These are phyloP conservation scores for Alternaria metachromatica DNA, from an alignment of 2,329 filamentous ascomycete genomes.

Conservation along the genomic window DNA sequence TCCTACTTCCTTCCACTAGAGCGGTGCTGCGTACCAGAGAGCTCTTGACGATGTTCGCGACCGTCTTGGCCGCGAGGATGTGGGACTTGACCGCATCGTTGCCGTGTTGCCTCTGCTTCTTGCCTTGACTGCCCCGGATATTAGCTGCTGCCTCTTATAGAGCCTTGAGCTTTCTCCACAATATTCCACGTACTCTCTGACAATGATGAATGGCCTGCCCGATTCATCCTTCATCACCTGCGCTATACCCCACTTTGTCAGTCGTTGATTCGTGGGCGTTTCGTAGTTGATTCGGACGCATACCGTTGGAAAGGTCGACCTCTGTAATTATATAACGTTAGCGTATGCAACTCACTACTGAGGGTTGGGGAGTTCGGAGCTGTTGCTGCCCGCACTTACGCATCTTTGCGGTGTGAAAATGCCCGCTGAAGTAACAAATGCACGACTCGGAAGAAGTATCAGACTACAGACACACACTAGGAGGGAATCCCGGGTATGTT, in stretches of 20 bases:
- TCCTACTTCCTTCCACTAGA: not conserved
- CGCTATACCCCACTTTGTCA: constrained; percentile 53
- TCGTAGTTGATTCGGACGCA: constrained; percentile 18
- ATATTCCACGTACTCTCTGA: constrained; percentile 79
- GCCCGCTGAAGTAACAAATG: constrained; percentile 13
- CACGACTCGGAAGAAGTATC: constrained; percentile 1
- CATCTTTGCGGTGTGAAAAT: constrained; percentile 46
- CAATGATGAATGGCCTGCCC: constrained; percentile 95
- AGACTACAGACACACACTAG: constrained; percentile 7
- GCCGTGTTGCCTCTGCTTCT: constrained; percentile 95
- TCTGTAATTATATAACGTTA: constrained; percentile 59
- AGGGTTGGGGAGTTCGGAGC: constrained; percentile 12
- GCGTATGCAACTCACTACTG: constrained; percentile 8
- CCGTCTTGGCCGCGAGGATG: constrained; percentile 93
- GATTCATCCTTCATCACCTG: constrained; percentile 95
- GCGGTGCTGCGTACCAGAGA: constrained; percentile 67
- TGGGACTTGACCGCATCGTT: constrained; percentile 98
- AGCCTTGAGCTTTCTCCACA: constrained; percentile 4
- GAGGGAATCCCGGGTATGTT: constrained; percentile 10
- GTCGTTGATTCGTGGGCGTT: constrained; percentile 19
- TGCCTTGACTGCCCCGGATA: constrained; percentile 74
- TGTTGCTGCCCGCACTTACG: constrained; percentile 39
- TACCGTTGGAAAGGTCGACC: constrained; percentile 85
- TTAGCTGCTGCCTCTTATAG: constrained; percentile 29
- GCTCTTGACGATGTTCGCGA: constrained; percentile 96